A percentile compares a stretch with the other conserved stretches of the same genome.
Evolutionary conservation across 495 filamentous ascomycete species (phyloP).

Genomic region (Tricharina praecox): DNA sequence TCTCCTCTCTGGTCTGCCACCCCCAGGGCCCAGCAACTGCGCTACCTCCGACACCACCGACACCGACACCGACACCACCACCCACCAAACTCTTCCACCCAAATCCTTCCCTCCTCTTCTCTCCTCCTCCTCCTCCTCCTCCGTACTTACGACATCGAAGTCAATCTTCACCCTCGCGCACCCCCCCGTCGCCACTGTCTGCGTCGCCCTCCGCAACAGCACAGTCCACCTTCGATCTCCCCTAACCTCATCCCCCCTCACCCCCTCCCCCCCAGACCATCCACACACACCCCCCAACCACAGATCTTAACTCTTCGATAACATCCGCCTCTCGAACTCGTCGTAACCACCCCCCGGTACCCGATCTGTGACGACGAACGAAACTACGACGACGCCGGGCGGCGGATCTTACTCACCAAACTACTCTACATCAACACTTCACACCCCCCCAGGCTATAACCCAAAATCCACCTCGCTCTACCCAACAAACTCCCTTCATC

Average conservation of each 20-base stretch:
- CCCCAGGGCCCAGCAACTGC: too few species aligned
- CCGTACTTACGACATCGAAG: background rate
- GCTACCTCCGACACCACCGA: too few species aligned
- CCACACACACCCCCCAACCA: background rate
- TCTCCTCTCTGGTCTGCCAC: background rate
- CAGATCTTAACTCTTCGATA: background rate
- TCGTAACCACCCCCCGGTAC: background rate
- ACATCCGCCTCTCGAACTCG: conserved; percentile 1
- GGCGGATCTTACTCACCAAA: background rate
- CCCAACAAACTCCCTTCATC: background rate
- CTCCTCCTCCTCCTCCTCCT: background rate
- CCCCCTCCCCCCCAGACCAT: background rate
- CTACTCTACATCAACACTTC: background rate
- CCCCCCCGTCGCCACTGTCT: conserved; percentile 1
- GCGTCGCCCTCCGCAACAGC: background rate
- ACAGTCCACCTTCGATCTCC: background rate
- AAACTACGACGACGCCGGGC: background rate
- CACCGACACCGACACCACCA: too few species aligned
- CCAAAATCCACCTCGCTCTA: background rate
- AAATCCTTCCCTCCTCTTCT: background rate
- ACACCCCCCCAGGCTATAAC: background rate
- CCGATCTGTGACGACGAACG: background rate
- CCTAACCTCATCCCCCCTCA: background rate
- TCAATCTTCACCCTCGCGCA: background rate
- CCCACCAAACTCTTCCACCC: too few species aligned